Evolutionary conservation across 306 rosid species (phyloP).

Genomic region (Quercus gilva): DNA sequence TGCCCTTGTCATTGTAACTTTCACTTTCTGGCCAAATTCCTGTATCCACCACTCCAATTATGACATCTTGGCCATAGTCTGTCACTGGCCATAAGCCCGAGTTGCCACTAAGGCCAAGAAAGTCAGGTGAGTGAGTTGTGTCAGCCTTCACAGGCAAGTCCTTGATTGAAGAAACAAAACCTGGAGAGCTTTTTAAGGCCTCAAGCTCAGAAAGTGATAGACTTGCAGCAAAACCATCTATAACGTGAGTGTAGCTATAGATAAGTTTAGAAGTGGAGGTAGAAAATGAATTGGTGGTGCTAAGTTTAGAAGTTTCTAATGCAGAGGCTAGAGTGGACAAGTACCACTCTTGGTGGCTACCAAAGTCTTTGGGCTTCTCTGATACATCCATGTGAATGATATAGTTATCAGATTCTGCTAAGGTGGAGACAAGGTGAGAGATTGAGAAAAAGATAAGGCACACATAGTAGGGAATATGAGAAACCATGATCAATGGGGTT

Average conservation of each 20-base stretch:
- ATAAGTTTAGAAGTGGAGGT: slow-evolving; percentile 36
- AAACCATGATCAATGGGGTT: slow-evolving; percentile 19
- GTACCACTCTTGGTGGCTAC: slow-evolving; percentile 59
- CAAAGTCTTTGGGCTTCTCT: slow-evolving; percentile 67
- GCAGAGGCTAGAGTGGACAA: slow-evolving; percentile 39
- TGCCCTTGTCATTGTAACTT: slow-evolving; percentile 56
- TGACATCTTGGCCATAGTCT: slow-evolving; percentile 48
- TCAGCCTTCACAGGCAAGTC: slow-evolving; percentile 41
- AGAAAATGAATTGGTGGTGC: not conserved
- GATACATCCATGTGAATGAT: slow-evolving; percentile 72
- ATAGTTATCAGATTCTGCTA: slow-evolving; percentile 43
- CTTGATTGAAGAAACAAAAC: slow-evolving; percentile 43
- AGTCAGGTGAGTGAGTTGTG: slow-evolving; percentile 66
- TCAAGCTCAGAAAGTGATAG: slow-evolving; percentile 50
- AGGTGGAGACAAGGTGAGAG: slow-evolving; percentile 2
- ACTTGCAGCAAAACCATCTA: slow-evolving; percentile 70
- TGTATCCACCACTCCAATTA: slow-evolving; percentile 66
- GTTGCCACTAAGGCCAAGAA: slow-evolving; percentile 50
- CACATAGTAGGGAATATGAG: not conserved
- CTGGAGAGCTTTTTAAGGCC: slow-evolving; percentile 39
- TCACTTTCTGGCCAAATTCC: slow-evolving; percentile 80
- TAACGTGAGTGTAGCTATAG: slow-evolving; percentile 54
- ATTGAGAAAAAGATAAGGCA: slow-evolving; percentile 9
- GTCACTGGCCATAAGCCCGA: slow-evolving; percentile 52
- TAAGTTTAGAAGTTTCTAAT: not conserved